These are phyloP conservation scores for Pleurotus tuber-regium DNA, from an alignment of 768 basidiomycete species.

Conservation along the genomic window DNA sequence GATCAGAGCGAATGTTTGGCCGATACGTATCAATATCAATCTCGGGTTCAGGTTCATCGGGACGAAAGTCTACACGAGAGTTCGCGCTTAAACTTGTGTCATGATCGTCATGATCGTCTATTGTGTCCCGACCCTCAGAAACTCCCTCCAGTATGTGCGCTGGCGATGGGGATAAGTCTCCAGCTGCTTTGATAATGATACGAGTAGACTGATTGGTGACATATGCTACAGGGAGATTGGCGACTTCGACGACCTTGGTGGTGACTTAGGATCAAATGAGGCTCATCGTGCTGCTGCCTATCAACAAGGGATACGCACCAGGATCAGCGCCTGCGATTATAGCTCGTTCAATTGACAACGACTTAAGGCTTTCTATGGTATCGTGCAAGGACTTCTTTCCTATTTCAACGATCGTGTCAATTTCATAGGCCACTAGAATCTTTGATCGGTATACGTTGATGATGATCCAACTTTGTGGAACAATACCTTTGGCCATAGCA, in stretches of 20 bases:
- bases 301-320: constrained; percentile 23
- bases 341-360: constrained; percentile 40
- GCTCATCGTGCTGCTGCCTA: not conserved
- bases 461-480: too few relatives aligned
- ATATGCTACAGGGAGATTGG: constrained; percentile 32
- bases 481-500: constrained; percentile 3
- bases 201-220: constrained; percentile 48
- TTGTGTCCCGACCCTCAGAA: constrained; percentile 4
- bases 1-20: constrained; percentile 29
- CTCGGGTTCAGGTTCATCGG: constrained; percentile 11
- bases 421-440: constrained; percentile 23
- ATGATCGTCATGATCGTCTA: constrained; percentile 16
- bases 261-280: not conserved
- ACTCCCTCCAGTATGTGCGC: constrained; percentile 12
- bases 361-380: constrained; percentile 31
- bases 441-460: too few relatives aligned
- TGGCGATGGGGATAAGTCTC: constrained; percentile 35
- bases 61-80: constrained; percentile 17
- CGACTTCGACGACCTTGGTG: constrained; percentile 50
- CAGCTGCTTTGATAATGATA: constrained; percentile 61
- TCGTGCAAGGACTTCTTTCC: constrained; percentile 13
- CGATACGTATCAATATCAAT: constrained; percentile 31
- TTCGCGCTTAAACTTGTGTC: too few relatives aligned
- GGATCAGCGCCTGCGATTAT: constrained; percentile 43
- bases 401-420: constrained; percentile 32